Percentiles rank a stretch among this genome's conserved stretches.
phyloP scores from a whole-genome alignment of 208 protist species.

The Leishmania major region DNA sequence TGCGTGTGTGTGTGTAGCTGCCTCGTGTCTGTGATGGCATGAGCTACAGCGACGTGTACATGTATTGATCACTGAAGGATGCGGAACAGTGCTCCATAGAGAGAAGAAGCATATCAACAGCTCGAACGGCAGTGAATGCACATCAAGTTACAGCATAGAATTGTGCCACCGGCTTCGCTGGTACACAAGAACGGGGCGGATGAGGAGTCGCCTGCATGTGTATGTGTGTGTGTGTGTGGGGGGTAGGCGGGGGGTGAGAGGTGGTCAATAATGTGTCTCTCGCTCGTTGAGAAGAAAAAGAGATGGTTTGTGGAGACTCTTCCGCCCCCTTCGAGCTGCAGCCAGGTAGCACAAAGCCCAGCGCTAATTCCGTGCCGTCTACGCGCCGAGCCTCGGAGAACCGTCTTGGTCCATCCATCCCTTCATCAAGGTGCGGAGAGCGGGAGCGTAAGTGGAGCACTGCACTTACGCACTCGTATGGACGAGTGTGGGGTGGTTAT shows the following conservation, averaged over 20 bases:
- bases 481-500: background rate
- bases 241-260: background rate
- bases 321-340: background rate
- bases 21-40: background rate
- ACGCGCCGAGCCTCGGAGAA: background rate
- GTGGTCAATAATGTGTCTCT: background rate
- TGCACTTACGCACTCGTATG: background rate
- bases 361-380: background rate
- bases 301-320: background rate
- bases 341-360: conserved; percentile 1
- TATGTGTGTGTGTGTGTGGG: background rate
- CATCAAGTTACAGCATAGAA: background rate
- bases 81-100: background rate
- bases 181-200: background rate
- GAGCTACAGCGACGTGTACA: background rate
- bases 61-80: conserved; percentile 6
- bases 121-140: background rate
- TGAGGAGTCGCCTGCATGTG: background rate
- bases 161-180: background rate
- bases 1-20: background rate
- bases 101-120: background rate
- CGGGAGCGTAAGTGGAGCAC: background rate
- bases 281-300: background rate
- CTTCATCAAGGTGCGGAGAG: background rate
- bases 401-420: background rate